These are phyloP conservation scores for Ceratocystis harringtonii DNA, from an alignment of 2,329 filamentous ascomycete species.

Conservation along the genomic window DNA sequence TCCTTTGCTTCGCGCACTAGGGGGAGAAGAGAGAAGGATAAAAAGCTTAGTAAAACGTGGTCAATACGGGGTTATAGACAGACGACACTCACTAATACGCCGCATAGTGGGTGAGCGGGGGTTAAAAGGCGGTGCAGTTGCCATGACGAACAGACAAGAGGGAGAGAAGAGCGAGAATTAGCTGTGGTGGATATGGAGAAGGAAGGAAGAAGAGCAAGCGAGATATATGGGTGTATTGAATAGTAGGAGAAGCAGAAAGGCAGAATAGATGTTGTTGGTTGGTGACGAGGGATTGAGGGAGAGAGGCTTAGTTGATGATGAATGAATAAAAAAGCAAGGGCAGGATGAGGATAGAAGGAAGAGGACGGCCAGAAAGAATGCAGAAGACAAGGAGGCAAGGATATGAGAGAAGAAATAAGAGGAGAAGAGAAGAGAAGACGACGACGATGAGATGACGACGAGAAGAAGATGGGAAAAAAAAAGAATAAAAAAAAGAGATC, in stretches of 20 bases:
- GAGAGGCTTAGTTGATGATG: background rate
- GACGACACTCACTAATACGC: conserved; percentile 51
- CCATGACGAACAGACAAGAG: conserved; percentile 18
- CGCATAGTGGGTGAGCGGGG: conserved; percentile 72
- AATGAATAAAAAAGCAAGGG: background rate
- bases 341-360: background rate
- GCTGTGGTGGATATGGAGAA: background rate
- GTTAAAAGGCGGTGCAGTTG: conserved; percentile 41
- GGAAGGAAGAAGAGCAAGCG: background rate
- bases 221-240: background rate
- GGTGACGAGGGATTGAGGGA: background rate
- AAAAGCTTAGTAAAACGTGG: background rate
- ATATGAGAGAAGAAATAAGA: background rate
- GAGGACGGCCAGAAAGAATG: background rate
- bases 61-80: background rate
- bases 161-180: background rate
- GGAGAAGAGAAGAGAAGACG: background rate
- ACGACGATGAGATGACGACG: too few relatives aligned
- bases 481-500: background rate
- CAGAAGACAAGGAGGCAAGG: background rate
- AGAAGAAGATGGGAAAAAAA: too few relatives aligned
- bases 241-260: background rate
- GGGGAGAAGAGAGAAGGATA: background rate
- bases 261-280: background rate
- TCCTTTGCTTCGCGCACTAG: conserved; percentile 82